Conservation (phyloP, 2,329 filamentous ascomycete genomes). For the Rhynchosporium secalis region DNA sequence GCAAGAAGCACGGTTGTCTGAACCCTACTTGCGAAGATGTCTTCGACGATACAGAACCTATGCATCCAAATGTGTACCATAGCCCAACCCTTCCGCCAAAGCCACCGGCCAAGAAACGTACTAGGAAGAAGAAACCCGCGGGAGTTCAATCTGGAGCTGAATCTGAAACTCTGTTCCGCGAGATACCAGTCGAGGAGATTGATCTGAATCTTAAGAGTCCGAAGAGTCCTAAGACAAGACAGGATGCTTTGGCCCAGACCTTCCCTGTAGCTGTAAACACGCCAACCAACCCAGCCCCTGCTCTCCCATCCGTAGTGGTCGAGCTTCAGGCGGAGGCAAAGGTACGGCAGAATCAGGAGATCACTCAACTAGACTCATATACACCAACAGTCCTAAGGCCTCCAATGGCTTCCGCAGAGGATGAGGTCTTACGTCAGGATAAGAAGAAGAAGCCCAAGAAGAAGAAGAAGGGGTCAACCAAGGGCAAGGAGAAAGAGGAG, state of each 20-base stretch:
- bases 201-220: slow-evolving; percentile 10
- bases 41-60: not conserved
- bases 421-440: not conserved
- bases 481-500: too few relatives aligned
- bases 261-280: too few relatives aligned
- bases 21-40: not conserved
- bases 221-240: not conserved
- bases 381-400: too few relatives aligned
- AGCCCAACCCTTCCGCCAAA: not conserved
- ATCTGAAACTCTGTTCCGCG: not conserved
- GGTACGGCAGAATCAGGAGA: too few relatives aligned
- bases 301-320: too few relatives aligned
- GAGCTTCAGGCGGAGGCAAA: too few relatives aligned
- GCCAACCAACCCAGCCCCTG: too few relatives aligned
- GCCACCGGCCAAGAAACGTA: not conserved
- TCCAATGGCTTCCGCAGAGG: not conserved
- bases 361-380: too few relatives aligned
- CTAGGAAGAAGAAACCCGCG: not conserved
- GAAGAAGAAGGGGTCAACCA: not conserved
- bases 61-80: not conserved
- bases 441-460: slow-evolving; percentile 8
- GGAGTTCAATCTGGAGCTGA: too few relatives aligned
- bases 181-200: slow-evolving; percentile 2
- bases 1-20: not conserved
- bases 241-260: not conserved